Evolutionary conservation across 1,139 yeast species (phyloP).

Genomic region (Zygotorulaspora mrakii): DNA sequence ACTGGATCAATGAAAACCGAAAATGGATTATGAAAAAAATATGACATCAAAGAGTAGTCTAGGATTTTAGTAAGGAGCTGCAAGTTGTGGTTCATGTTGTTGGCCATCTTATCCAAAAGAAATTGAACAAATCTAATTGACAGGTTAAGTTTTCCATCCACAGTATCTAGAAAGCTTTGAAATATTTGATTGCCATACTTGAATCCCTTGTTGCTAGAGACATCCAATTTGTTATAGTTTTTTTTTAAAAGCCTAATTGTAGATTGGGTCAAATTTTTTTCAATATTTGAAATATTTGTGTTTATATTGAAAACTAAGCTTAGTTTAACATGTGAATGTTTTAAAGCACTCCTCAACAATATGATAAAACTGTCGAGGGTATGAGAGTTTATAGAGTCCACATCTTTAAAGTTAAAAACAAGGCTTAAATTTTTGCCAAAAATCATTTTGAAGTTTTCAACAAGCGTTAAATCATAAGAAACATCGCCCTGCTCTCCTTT

Average conservation of each 20-base stretch:
- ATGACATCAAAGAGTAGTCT: slow-evolving; percentile 63
- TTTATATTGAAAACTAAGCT: slow-evolving; percentile 34
- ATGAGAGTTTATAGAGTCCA: slow-evolving; percentile 33
- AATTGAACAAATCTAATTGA: slow-evolving; percentile 33
- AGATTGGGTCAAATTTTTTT: slow-evolving; percentile 34
- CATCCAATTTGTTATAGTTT: slow-evolving; percentile 29
- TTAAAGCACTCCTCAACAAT: slow-evolving; percentile 29
- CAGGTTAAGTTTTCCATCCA: slow-evolving; percentile 35
- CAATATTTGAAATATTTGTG: slow-evolving; percentile 35
- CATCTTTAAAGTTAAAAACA: slow-evolving; percentile 35
- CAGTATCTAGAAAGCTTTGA: slow-evolving; percentile 35
- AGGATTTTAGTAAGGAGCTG: slow-evolving; percentile 47
- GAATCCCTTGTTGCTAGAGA: slow-evolving; percentile 35
- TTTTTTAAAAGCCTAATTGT: slow-evolving; percentile 33
- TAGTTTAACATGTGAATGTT: slow-evolving; percentile 28
- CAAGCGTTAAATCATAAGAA: slow-evolving; percentile 33
- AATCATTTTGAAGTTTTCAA: slow-evolving; percentile 30
- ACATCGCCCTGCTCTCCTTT: slow-evolving; percentile 20
- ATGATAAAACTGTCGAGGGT: slow-evolving; percentile 31
- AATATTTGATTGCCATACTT: slow-evolving; percentile 35
- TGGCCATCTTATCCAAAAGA: slow-evolving; percentile 33
- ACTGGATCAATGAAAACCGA: slow-evolving; percentile 44
- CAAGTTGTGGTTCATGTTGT: slow-evolving; percentile 33
- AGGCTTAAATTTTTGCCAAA: slow-evolving; percentile 30
- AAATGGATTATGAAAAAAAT: slow-evolving; percentile 67